These are phyloP conservation scores for Speleostelium caveatum DNA, from an alignment of 78 protist species.

Conservation along the genomic window DNA sequence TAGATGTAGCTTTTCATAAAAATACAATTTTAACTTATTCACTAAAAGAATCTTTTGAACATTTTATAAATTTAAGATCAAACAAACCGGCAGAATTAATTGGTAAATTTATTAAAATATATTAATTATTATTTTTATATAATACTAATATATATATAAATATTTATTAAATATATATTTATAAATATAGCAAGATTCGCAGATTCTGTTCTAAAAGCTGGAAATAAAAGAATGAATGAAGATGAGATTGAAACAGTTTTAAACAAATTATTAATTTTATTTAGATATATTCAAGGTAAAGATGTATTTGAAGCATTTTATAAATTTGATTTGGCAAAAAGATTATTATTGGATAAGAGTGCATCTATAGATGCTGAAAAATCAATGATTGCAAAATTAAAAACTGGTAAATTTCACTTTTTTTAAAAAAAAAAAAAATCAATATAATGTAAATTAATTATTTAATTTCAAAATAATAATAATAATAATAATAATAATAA, in stretches of 20 bases:
- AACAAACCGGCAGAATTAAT: conserved; percentile 92
- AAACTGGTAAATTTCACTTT: too few species aligned
- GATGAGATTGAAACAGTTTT: conserved; percentile 59
- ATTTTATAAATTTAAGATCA: conserved; percentile 80
- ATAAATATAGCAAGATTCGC: conserved; percentile 84
- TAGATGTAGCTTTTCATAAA: conserved; percentile 44
- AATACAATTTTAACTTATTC: conserved; percentile 67
- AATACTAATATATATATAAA: too few species aligned
- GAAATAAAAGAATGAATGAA: conserved; percentile 65
- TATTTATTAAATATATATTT: too few species aligned
- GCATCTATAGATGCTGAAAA: conserved; percentile 93
- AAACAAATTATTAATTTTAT: conserved; percentile 85
- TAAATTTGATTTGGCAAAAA: conserved; percentile 93
- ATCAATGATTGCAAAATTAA: conserved; percentile 91
- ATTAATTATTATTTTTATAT: too few species aligned
- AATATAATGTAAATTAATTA: background rate
- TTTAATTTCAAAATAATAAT: too few species aligned
- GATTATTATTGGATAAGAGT: conserved; percentile 90
- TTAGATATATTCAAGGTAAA: conserved; percentile 92
- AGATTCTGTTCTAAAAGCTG: conserved; percentile 85
- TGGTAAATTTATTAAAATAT: conserved; percentile 26
- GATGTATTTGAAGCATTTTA: conserved; percentile 99
- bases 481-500: too few species aligned
- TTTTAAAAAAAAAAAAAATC: conserved; percentile 29
- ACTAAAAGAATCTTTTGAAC: conserved; percentile 90